These are phyloP conservation scores for Fusarium avenaceum DNA, from an alignment of 2,329 filamentous ascomycete genomes.

Conservation along the genomic window DNA sequence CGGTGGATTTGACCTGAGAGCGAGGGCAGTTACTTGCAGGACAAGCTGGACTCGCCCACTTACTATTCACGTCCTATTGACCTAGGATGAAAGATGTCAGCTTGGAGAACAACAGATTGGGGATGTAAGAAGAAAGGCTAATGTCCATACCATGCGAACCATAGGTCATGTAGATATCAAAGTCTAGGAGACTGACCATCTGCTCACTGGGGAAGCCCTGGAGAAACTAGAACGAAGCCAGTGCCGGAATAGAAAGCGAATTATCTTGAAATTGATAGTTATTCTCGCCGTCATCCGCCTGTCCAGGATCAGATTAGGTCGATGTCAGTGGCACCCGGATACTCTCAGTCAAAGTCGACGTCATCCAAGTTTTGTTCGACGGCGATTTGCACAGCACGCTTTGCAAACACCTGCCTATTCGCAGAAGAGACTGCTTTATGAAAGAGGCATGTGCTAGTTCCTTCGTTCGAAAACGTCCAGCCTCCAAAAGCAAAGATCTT, in stretches of 20 bases:
- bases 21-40: background rate
- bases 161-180: conserved; percentile 47
- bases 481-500: no score
- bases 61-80: background rate
- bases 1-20: background rate
- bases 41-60: background rate
- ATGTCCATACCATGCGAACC: conserved; percentile 24
- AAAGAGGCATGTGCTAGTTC: no score
- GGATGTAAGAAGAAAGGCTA: background rate
- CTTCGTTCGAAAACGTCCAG: no score
- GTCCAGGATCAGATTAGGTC: conserved; percentile 49
- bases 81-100: background rate
- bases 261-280: conserved; percentile 38
- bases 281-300: conserved; percentile 26
- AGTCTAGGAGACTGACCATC: conserved; percentile 49
- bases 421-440: no score
- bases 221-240: conserved; percentile 55
- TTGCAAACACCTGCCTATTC: no score
- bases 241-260: conserved; percentile 50
- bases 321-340: conserved; percentile 49
- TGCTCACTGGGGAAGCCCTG: conserved; percentile 49
- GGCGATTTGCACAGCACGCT: no score
- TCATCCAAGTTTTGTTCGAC: conserved; percentile 36
- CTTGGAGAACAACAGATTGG: no score
- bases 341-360: conserved; percentile 61